A percentile compares a stretch with the other conserved stretches of the same genome.
Conservation (phyloP, 1,139 yeast species). For the Kodamaea sp. region DNA sequence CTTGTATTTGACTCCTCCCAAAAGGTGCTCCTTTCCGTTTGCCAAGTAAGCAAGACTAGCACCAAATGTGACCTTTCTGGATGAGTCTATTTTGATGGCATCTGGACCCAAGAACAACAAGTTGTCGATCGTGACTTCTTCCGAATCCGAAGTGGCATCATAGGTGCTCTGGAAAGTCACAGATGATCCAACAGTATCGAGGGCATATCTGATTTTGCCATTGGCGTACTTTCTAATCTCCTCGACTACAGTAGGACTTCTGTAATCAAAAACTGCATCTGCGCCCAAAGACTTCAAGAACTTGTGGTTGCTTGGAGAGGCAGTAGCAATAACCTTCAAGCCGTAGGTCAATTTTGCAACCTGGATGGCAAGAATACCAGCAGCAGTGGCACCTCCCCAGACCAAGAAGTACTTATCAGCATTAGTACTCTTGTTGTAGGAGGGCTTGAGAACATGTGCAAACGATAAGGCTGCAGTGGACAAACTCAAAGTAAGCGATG, state of each 20-base stretch:
- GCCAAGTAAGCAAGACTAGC: conserved; percentile 39
- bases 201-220: conserved; percentile 48
- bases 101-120: conserved; percentile 12
- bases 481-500: conserved; percentile 54
- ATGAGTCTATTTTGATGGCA: conserved; percentile 13
- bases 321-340: conserved; percentile 40
- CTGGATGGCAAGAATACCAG: conserved; percentile 44
- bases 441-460: conserved; percentile 24
- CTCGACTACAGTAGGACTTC: conserved; percentile 50
- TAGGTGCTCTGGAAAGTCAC: conserved; percentile 45
- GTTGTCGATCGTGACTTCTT: conserved; percentile 29
- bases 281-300: conserved; percentile 40
- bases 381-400: conserved; percentile 54
- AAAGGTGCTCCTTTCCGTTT: conserved; percentile 26
- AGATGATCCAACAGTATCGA: conserved; percentile 52
- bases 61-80: conserved; percentile 26
- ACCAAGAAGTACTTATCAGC: conserved; percentile 31
- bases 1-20: conserved; percentile 17
- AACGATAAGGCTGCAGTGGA: conserved; percentile 44
- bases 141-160: conserved; percentile 39
- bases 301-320: conserved; percentile 33
- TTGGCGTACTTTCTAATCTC: conserved; percentile 45
- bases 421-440: conserved; percentile 23
- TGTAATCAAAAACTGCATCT: conserved; percentile 48
- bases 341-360: conserved; percentile 41